Base-by-base conservation (phyloP, 129 eudicot species). In the Tagetes erecta region DNA sequence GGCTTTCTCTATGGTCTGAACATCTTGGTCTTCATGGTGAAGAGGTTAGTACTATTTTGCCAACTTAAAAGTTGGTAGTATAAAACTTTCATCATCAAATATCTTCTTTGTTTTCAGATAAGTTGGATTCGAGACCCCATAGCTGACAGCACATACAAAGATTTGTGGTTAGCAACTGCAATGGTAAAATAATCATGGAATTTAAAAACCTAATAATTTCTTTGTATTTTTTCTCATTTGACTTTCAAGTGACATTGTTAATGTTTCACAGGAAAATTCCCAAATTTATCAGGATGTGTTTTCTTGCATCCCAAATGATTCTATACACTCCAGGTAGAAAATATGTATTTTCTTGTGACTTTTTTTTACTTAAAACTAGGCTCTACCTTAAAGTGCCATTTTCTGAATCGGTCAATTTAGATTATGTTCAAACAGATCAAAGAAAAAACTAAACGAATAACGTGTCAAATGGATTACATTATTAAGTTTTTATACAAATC, bases 1-100 rank as follows among this genome's bases (percentile, higher is more conserved):
- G 99, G 53, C 83, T 82, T 82, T 83, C 93, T 30, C 73, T 94
- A 45, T 94, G 97, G 99, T 81, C 89, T 20, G 99, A 94, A 86
- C 99, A 94, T 84, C 96, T 94, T 59, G 99, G 99, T 78, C 88
- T 94, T 45, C 47, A 5, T 58, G 71, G 87, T 58, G 85, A 75
- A 30, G 90, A 94, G 91, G 99, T 91, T 57, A 66, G 86, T 72
- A 65, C 46, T 65, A 41, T 71, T 73, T 79, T 58, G 60, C 71
- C 49, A 68, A 36, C 41, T 60, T 59, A 47, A n/a, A 39, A 8
- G 5, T 6, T 6, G 10, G 41, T 49, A 51, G 34, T 68, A 13
- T 37, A 34, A 27, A 35, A 37, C 39, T 68, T 10, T 56, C 6
- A 6, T 4, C 39, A 36, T 41, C 10, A 80, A 35, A 30, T 14